Evolutionary conservation across 495 filamentous ascomycete species (phyloP), one percentile per base, ranked within the genome.

Genomic region (Cercophora sp.): DNA sequence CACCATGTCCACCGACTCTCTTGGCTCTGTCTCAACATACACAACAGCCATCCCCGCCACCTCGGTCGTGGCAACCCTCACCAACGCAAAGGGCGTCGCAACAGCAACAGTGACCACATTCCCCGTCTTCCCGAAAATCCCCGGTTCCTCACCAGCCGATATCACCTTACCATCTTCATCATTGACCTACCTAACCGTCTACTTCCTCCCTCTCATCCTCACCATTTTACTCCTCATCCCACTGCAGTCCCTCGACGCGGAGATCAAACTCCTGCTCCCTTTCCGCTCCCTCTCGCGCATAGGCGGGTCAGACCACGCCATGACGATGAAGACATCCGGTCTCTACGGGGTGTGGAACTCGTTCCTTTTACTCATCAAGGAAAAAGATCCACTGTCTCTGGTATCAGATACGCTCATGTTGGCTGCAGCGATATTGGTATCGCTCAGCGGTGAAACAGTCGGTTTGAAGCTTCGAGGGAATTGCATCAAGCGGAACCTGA

Each of bases 181-280:
- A 4, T 13, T n/a, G 6, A 37, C 8, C 51, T 54, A 54, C 32
- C 48, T 54, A 16, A 16, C 18, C 22, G 34, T 48, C 9, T 54
- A 54, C 22, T 54, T 54, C 31, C 13, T 48, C 42, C 51, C 51
- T 1, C 22, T 54, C 11, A 2, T 48, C 5, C 42, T 54, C 13
- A 48, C 42, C 3, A 5, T 37, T n/a, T 15, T 39, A 18, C 20
- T 54, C 10, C 41, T 54, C n/a, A 11, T 48, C 0, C 51, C 51
- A 1, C 32, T 41, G 0, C 51, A 47, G 23, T 18, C 29, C 0
- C 32, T 54, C 32, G 43, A 54, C 32, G 42, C 43, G 22, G 51
- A 54, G 24, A 29, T 54, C 20, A 47, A 39, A 19, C 29, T 26
- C 8, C 19, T 54, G 9, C 29, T 47, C 9, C 51, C 51, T 1